A percentile compares a stretch with the other conserved stretches of the same genome.
Evolutionary conservation across 495 filamentous ascomycete genomes (phyloP).

Genomic region (Patellaria atrata): DNA sequence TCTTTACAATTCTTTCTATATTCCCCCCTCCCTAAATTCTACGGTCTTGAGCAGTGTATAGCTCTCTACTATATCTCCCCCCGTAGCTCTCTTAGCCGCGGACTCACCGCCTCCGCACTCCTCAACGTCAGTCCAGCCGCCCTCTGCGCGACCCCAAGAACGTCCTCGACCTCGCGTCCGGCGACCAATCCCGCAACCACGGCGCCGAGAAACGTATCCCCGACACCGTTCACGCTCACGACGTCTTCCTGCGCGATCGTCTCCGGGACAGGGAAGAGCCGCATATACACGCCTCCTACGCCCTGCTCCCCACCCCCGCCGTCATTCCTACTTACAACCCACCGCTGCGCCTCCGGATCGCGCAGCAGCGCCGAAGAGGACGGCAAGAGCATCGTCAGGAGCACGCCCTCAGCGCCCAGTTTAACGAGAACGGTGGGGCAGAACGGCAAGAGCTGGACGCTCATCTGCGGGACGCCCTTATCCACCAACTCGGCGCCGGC

Average conservation of each 20-base stretch:
- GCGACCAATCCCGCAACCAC: constrained; percentile 51
- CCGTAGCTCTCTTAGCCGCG: constrained; percentile 21
- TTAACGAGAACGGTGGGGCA: constrained; percentile 76
- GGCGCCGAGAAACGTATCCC: constrained; percentile 82
- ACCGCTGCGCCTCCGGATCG: constrained; percentile 43
- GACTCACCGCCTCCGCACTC: constrained; percentile 56
- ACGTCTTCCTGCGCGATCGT: constrained; percentile 44
- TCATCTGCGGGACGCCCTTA: constrained; percentile 66
- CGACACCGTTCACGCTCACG: constrained; percentile 84
- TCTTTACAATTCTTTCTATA: no score
- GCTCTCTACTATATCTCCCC: no score
- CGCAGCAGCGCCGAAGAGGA: constrained; percentile 49
- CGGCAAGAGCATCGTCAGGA: constrained; percentile 55
- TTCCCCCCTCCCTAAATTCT: no score
- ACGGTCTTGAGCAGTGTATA: no score
- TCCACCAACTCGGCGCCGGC: constrained; percentile 52
- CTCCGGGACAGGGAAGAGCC: constrained; percentile 56
- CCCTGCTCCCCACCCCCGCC: constrained; percentile 31
- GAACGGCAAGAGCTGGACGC: constrained; percentile 73
- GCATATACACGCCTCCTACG: constrained; percentile 78
- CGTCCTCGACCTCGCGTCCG: constrained; percentile 33
- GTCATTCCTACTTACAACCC: constrained; percentile 46
- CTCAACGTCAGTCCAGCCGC: constrained; percentile 63
- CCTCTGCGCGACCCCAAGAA: constrained; percentile 50
- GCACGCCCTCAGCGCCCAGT: constrained; percentile 62